phyloP scores from a whole-genome alignment of 2,329 filamentous ascomycete genomes.

The Orbilia brochopaga region DNA sequence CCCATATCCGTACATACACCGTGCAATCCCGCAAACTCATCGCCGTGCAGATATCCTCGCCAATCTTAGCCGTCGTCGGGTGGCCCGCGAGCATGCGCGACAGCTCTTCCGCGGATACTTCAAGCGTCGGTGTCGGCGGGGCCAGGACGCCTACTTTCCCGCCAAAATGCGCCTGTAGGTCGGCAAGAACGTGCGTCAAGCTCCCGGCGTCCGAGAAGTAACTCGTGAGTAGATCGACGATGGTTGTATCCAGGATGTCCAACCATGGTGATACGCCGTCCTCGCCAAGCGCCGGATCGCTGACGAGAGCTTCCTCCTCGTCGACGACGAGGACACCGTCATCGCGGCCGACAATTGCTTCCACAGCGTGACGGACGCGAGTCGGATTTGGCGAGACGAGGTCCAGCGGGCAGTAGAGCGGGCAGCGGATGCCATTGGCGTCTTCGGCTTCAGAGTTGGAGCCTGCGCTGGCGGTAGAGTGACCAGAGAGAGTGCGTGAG shows the following conservation, averaged over 20 bases:
- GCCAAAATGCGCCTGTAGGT: slow-evolving; percentile 51
- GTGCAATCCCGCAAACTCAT: slow-evolving; percentile 55
- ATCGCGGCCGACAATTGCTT: slow-evolving; percentile 53
- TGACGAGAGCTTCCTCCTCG: slow-evolving; percentile 46
- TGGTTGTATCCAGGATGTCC: slow-evolving; percentile 43
- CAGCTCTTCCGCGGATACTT: slow-evolving; percentile 44
- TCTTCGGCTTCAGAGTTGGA: slow-evolving; percentile 26
- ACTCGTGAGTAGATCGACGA: slow-evolving; percentile 40
- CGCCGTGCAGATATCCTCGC: slow-evolving; percentile 53
- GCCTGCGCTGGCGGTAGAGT: slow-evolving; percentile 23
- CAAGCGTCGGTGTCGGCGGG: slow-evolving; percentile 37
- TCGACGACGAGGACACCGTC: slow-evolving; percentile 54
- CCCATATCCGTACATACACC: slow-evolving; percentile 54
- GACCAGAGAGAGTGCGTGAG: slow-evolving; percentile 26
- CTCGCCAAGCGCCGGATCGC: slow-evolving; percentile 35
- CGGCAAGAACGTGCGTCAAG: slow-evolving; percentile 47
- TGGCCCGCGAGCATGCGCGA: slow-evolving; percentile 49
- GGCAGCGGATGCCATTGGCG: slow-evolving; percentile 8
- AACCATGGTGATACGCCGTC: slow-evolving; percentile 39
- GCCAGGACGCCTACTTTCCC: slow-evolving; percentile 39
- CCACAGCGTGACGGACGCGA: slow-evolving; percentile 48
- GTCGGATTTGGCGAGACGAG: slow-evolving; percentile 50
- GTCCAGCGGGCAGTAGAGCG: slow-evolving; percentile 54
- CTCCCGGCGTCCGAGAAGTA: slow-evolving; percentile 51
- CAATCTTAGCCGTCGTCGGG: slow-evolving; percentile 44